Conservation (phyloP, 164 flowering plant genomes). For the Taxillus chinensis region DNA sequence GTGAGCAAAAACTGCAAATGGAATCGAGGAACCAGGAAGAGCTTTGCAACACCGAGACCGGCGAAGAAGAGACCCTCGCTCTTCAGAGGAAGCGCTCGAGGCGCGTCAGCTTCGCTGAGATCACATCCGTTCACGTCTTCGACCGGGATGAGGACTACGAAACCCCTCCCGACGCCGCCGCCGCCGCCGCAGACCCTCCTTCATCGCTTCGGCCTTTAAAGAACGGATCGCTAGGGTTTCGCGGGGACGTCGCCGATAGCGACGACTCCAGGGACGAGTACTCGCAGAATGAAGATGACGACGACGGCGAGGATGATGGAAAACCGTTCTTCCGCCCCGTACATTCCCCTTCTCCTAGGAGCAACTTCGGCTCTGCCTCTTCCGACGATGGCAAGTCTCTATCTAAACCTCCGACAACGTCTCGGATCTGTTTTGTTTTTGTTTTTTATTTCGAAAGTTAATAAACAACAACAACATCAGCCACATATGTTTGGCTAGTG, state of each 20-base stretch:
- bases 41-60: slow-evolving; percentile 15
- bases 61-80: slow-evolving; percentile 36
- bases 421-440: background rate
- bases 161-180: slow-evolving; percentile 31
- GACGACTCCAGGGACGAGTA: slow-evolving; percentile 28
- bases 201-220: background rate
- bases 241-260: slow-evolving; percentile 16
- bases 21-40: slow-evolving; percentile 12
- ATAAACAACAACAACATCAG: no score
- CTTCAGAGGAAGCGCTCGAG: slow-evolving; percentile 49
- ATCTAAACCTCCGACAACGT: background rate
- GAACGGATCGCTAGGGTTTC: slow-evolving; percentile 17
- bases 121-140: slow-evolving; percentile 77
- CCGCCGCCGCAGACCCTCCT: slow-evolving; percentile 8
- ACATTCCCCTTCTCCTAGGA: slow-evolving; percentile 57
- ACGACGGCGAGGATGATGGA: slow-evolving; percentile 24
- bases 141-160: slow-evolving; percentile 74
- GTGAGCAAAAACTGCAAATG: background rate
- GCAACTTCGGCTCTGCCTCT: slow-evolving; percentile 53
- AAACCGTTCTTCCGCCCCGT: slow-evolving; percentile 38
- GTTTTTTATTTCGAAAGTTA: background rate
- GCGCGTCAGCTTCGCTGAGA: slow-evolving; percentile 92
- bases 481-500: no score
- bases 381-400: slow-evolving; percentile 43
- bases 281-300: slow-evolving; percentile 7